Evolutionary conservation across 805 yeast genomes (phyloP).

Genomic region (Phaffomyces opuntiae): DNA sequence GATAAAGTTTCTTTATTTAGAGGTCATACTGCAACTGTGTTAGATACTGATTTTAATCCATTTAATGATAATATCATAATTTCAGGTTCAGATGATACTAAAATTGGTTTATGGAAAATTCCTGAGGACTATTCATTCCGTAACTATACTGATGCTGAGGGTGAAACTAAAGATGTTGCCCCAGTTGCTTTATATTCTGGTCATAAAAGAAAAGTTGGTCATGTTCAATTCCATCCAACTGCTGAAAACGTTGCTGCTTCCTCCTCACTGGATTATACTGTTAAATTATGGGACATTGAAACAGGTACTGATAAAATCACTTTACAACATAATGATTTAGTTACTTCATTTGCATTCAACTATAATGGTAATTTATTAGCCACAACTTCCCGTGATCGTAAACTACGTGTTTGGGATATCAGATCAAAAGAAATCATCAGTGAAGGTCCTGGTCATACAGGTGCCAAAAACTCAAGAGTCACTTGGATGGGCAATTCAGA

Average conservation of each 20-base stretch:
- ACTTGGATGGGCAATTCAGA: constrained; percentile 87
- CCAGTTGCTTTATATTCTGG: constrained; percentile 72
- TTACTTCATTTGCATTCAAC: constrained; percentile 89
- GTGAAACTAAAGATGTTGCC: constrained; percentile 55
- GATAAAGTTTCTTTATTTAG: constrained; percentile 90
- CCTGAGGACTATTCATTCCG: constrained; percentile 77
- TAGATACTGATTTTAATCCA: constrained; percentile 95
- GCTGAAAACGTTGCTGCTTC: constrained; percentile 85
- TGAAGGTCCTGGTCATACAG: constrained; percentile 87
- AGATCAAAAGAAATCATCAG: constrained; percentile 65
- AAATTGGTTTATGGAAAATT: constrained; percentile 79
- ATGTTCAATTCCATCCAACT: constrained; percentile 80
- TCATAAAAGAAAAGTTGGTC: constrained; percentile 94
- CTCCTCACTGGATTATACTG: constrained; percentile 83
- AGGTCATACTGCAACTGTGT: constrained; percentile 92
- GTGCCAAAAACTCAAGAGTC: constrained; percentile 86
- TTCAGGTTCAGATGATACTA: constrained; percentile 77
- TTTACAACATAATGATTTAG: constrained; percentile 80
- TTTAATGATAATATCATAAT: constrained; percentile 70
- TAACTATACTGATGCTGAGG: constrained; percentile 46
- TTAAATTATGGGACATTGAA: constrained; percentile 85
- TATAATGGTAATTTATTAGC: constrained; percentile 83
- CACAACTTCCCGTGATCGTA: constrained; percentile 87
- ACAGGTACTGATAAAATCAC: constrained; percentile 65
- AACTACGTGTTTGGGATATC: constrained; percentile 86